Base-by-base conservation (phyloP, 495 filamentous ascomycete genomes). In the Podospora bellae-mahoneyi region DNA sequence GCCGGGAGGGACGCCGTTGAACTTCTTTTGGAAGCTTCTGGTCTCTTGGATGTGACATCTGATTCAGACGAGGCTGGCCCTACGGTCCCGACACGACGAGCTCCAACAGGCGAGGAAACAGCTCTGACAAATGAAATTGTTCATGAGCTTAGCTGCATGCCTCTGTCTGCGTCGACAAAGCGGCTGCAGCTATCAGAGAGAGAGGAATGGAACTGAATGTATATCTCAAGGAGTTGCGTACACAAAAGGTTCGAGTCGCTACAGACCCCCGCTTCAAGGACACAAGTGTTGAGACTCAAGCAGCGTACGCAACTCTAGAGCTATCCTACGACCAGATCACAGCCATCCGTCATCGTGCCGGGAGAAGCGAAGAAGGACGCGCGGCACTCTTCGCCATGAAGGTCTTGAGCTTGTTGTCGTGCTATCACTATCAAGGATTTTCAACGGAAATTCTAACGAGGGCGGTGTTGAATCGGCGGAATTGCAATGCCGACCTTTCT, bases 401-500 rank as follows among this genome's bases (percentile, higher is more conserved):
- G 23, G 5, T 74, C 2, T 34, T 74, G 13, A 61, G 30, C 19
- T 19, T 69, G 9, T 44, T 73, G 19, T 60, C 30, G n/a, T 76
- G 71, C 60, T 74, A 63, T 39, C 72, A 74, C 64, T 53, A 76
- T 62, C 62, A 71, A 20, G n/a, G 39, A 28, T 54, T 76, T 23
- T 66, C 59, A 1, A 30, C 26, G 2, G 15, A 58, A 0, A 57
- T 66, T 10, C 1, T 71, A 0, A 2, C 4, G 1, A 48, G 66
- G 1, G 60, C 60, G 2, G 65, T 60, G 13, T 19, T 60, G 5
- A 64, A 70, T 4, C 67, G 64, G 4, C 26, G 26, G 1, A 30
- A 7, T 15, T 20, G 48, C 28, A 48, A 53, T 19, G 30, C 53
- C 23, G 27, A 54, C 15, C n/a, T 27, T 1, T 3, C 18, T 9